Conservation (phyloP, 2,329 filamentous ascomycete genomes). For the Aspergillus jensenii region DNA sequence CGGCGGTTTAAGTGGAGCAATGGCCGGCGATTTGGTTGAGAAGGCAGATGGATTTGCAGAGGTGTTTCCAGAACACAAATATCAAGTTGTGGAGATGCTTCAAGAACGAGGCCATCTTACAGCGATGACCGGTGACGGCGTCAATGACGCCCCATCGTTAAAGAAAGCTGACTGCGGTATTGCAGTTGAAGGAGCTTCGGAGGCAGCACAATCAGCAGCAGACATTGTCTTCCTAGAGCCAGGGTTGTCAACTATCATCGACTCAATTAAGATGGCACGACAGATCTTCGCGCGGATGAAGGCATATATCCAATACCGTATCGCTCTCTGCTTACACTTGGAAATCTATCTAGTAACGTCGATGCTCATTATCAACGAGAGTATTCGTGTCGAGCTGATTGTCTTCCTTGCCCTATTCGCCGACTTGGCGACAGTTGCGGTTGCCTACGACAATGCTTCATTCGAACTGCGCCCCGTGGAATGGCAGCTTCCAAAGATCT, state of each 20-base stretch:
- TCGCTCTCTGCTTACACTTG: slow-evolving; percentile 71
- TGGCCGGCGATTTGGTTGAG: slow-evolving; percentile 74
- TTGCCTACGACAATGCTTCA: slow-evolving; percentile 82
- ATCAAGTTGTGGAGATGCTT: slow-evolving; percentile 73
- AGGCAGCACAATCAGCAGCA: slow-evolving; percentile 70
- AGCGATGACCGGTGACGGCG: slow-evolving; percentile 74
- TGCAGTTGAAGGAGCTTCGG: slow-evolving; percentile 69
- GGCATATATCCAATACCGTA: slow-evolving; percentile 75
- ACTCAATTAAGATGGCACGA: slow-evolving; percentile 71
- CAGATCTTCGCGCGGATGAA: slow-evolving; percentile 80
- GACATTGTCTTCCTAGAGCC: slow-evolving; percentile 75
- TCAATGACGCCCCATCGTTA: slow-evolving; percentile 71
- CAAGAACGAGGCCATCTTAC: slow-evolving; percentile 71
- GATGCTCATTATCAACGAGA: slow-evolving; percentile 80
- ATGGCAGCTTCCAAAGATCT: slow-evolving; percentile 81
- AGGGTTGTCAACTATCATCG: slow-evolving; percentile 69
- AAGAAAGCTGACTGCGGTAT: slow-evolving; percentile 76
- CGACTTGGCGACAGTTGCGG: slow-evolving; percentile 75
- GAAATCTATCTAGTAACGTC: slow-evolving; percentile 75
- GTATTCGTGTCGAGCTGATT: slow-evolving; percentile 69
- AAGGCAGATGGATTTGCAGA: slow-evolving; percentile 72
- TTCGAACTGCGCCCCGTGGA: slow-evolving; percentile 74
- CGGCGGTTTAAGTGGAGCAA: slow-evolving; percentile 69
- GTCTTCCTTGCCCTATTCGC: slow-evolving; percentile 80
- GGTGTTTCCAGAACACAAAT: slow-evolving; percentile 75